These are phyloP conservation scores for Calvatia gigantea DNA, from an alignment of 768 basidiomycete species.

Conservation along the genomic window DNA sequence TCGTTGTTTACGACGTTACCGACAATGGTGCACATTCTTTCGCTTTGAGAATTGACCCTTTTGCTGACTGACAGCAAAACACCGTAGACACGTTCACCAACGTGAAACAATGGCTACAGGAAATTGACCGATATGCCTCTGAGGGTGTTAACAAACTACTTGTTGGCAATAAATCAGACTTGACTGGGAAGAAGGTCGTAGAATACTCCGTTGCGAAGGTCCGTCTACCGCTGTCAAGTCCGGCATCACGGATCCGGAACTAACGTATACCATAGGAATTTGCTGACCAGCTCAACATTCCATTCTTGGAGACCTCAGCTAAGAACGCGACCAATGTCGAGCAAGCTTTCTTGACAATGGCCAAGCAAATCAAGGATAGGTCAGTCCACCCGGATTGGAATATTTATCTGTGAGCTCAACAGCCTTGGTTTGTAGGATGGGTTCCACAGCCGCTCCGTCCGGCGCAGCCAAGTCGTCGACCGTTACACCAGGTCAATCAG, in stretches of 20 bases:
- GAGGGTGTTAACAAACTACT: conserved; percentile 99
- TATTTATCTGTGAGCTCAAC: neutral
- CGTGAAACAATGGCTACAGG: conserved; percentile 93
- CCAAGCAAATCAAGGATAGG: conserved; percentile 95
- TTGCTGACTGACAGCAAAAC: neutral
- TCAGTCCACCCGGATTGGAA: conserved; percentile 26
- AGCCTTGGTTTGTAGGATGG: conserved; percentile 58
- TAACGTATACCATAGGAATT: conserved; percentile 60
- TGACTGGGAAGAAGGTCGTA: conserved; percentile 94
- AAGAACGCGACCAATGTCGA: conserved; percentile 99
- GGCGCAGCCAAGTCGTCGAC: conserved; percentile 79
- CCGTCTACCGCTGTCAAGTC: conserved; percentile 9
- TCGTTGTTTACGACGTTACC: conserved; percentile 98
- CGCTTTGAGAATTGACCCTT: neutral
- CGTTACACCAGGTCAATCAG: conserved; percentile 80
- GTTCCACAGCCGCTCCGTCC: conserved; percentile 70
- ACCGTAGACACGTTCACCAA: conserved; percentile 84
- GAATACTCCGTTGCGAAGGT: conserved; percentile 89
- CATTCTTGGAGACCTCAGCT: conserved; percentile 98
- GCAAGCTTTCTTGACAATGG: conserved; percentile 98
- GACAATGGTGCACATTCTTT: conserved; percentile 65
- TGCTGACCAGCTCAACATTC: conserved; percentile 89
- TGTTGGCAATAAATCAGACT: conserved; percentile 98
- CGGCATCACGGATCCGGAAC: neutral
- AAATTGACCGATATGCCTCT: conserved; percentile 94